Evolutionary conservation across 1,284 basidiomycete species (phyloP).

Genomic region (Coriolopsis trogii): DNA sequence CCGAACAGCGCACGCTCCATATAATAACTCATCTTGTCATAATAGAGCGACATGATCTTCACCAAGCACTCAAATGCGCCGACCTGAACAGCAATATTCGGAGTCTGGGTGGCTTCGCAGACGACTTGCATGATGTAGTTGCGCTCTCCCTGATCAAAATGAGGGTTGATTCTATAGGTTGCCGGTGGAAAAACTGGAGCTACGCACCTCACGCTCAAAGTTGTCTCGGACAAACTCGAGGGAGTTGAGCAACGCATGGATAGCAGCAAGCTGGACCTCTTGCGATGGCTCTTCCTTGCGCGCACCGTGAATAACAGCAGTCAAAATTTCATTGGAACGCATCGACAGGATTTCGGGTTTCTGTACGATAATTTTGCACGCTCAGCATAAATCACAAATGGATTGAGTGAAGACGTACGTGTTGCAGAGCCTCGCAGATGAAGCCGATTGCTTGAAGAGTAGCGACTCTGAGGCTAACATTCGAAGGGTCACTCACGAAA

Average conservation of each 20-base stretch:
- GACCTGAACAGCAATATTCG: slow-evolving; percentile 81
- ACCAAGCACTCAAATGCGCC: slow-evolving; percentile 96
- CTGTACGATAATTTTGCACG: slow-evolving; percentile 44
- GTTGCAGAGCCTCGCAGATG: slow-evolving; percentile 88
- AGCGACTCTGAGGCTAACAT: slow-evolving; percentile 82
- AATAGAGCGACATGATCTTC: slow-evolving; percentile 97
- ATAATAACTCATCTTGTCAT: slow-evolving; percentile 99
- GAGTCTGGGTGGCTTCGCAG: slow-evolving; percentile 95
- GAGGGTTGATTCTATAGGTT: no score
- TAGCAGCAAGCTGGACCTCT: slow-evolving; percentile 95
- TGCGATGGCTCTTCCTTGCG: slow-evolving; percentile 94
- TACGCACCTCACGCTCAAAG: slow-evolving; percentile 97
- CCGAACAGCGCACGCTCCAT: slow-evolving; percentile 99
- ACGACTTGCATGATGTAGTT: slow-evolving; percentile 99
- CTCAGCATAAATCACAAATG: neutral
- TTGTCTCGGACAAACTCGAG: slow-evolving; percentile 98
- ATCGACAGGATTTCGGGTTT: slow-evolving; percentile 89
- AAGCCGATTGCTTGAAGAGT: slow-evolving; percentile 96
- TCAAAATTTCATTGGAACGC: slow-evolving; percentile 97
- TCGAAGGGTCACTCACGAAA: slow-evolving; percentile 82
- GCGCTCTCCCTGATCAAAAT: slow-evolving; percentile 96
- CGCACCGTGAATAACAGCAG: slow-evolving; percentile 97
- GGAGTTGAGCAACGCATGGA: slow-evolving; percentile 93
- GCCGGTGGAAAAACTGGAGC: no score
- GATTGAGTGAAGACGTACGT: slow-evolving; percentile 53